Evolutionary conservation across 129 eudicot species (phyloP).

Genomic region (Rutidosis leptorrhynchoides): DNA sequence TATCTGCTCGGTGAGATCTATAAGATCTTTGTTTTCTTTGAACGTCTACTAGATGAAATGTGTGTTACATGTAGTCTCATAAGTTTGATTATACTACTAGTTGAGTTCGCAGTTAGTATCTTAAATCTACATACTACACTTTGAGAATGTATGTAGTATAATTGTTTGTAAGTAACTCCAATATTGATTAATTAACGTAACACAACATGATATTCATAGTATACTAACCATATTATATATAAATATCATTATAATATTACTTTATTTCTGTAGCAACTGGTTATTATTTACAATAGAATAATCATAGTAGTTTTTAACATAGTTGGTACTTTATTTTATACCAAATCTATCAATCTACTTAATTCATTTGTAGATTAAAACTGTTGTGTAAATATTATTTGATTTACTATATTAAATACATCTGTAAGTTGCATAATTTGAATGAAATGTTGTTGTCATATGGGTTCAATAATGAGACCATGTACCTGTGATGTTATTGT

Average conservation of each 20-base stretch:
- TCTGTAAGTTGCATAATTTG: background rate
- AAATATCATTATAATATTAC: background rate
- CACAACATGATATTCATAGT: too few species aligned
- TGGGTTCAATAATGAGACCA: background rate
- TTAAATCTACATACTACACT: background rate
- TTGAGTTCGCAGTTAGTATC: background rate
- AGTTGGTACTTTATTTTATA: background rate
- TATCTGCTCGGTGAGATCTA: too few species aligned
- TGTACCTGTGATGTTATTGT: background rate
- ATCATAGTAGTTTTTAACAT: background rate
- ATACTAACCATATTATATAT: too few species aligned
- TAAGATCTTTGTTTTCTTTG: too few species aligned
- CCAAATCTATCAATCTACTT: background rate
- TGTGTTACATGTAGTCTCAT: background rate
- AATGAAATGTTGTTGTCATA: background rate
- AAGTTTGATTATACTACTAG: background rate
- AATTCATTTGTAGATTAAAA: background rate
- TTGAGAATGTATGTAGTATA: background rate
- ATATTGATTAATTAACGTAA: background rate
- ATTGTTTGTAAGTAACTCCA: background rate
- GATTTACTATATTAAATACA: background rate
- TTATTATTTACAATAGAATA: background rate
- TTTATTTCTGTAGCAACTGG: background rate
- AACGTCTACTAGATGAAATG: background rate
- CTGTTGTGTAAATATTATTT: background rate